Conservation (phyloP, 306 rosid genomes). For the Citrullus mucosospermus region DNA sequence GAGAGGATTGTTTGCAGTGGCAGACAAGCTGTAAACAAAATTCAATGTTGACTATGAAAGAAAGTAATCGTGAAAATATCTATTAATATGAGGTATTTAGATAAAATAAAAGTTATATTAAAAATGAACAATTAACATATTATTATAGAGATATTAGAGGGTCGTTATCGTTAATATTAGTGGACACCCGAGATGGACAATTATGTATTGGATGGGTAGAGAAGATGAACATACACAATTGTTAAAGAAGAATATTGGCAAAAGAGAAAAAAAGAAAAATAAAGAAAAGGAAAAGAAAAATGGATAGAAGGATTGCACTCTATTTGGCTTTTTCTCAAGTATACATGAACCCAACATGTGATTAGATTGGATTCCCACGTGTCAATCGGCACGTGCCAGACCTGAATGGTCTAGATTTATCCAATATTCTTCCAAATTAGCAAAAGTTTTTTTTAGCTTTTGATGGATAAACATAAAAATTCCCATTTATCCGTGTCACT, state of each 20-base stretch:
- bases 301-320: background rate
- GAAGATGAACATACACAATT: background rate
- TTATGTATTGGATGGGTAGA: background rate
- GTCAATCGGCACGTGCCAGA: background rate
- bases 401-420: background rate
- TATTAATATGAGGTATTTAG: too few relatives aligned
- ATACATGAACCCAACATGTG: background rate
- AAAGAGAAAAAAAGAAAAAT: background rate
- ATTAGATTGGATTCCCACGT: background rate
- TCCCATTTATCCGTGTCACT: background rate
- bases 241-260: background rate
- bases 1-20: too few relatives aligned
- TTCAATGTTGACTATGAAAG: too few relatives aligned
- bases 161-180: too few relatives aligned
- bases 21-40: too few relatives aligned
- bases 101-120: too few relatives aligned
- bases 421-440: background rate
- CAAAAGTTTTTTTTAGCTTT: background rate
- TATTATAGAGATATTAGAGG: too few relatives aligned
- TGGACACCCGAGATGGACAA: background rate
- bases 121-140: too few relatives aligned
- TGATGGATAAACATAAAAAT: background rate
- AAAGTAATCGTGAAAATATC: too few relatives aligned
- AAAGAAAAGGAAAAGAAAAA: background rate
- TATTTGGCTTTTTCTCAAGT: background rate